These are phyloP conservation scores for Oldenlandia corymbosa DNA, from an alignment of 257 asterid species.

Conservation along the genomic window DNA sequence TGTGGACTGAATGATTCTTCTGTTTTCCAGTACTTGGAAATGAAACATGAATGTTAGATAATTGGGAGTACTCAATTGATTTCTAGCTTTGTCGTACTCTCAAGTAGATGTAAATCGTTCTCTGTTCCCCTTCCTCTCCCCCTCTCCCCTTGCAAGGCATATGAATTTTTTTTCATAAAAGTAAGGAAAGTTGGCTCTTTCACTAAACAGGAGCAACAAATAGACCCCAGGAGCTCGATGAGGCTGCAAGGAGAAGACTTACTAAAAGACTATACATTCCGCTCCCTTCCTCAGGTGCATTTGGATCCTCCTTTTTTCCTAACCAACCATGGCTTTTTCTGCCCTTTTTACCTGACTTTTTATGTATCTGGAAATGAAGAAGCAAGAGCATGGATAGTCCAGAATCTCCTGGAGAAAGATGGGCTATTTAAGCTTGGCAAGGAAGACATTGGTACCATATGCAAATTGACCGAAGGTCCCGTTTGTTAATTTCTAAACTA, in stretches of 20 bases:
- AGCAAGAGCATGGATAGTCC: conserved; percentile 92
- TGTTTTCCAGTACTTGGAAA: not conserved
- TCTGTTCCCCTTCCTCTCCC: too few species aligned
- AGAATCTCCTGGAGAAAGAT: conserved; percentile 79
- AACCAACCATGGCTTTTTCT: conserved; percentile 1
- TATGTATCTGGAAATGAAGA: conserved; percentile 44
- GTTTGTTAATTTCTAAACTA: conserved; percentile 6
- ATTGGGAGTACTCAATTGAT: too few species aligned
- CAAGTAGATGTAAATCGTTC: too few species aligned
- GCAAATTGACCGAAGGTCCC: conserved; percentile 80
- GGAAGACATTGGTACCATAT: conserved; percentile 65
- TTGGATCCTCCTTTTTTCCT: not conserved
- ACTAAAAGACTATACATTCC: conserved; percentile 94
- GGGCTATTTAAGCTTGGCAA: conserved; percentile 67
- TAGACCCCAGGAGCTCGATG: conserved; percentile 99
- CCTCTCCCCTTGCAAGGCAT: too few species aligned
- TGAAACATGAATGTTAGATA: not conserved
- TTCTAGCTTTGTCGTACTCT: too few species aligned
- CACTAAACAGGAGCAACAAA: conserved; percentile 82
- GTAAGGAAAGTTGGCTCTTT: conserved; percentile 2
- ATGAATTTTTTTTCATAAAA: too few species aligned
- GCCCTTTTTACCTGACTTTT: conserved; percentile 8
- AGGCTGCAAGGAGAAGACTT: conserved; percentile 98
- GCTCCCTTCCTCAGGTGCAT: conserved; percentile 87
- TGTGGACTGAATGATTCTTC: not conserved